Conservation (phyloP, 2,329 filamentous ascomycete species). For the Neopestalotiopsis sp. region DNA sequence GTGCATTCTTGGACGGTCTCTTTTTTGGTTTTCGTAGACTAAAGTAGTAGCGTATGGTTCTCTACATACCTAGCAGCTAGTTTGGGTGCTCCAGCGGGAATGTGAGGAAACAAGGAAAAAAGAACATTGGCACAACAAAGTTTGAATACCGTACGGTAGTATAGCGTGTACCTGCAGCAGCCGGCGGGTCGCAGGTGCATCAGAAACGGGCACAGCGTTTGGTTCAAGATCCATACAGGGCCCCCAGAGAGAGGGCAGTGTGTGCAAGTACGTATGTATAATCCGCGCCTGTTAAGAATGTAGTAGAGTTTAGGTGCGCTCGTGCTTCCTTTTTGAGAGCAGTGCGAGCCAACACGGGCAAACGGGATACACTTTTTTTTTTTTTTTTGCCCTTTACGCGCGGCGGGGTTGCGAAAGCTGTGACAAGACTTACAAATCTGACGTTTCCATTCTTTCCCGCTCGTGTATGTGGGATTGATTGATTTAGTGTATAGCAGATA, state of each 20-base stretch:
- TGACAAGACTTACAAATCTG: constrained; percentile 7
- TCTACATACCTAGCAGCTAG: no score
- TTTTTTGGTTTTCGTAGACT: no score
- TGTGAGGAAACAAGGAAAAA: no score
- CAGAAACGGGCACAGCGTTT: not conserved
- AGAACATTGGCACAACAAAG: not conserved
- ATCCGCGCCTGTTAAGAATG: constrained; percentile 3
- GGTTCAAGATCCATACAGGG: not conserved
- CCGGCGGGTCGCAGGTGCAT: not conserved
- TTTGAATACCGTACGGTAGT: not conserved
- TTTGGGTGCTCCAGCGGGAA: no score
- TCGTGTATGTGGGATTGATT: no score
- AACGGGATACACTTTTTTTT: no score
- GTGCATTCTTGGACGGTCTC: no score
- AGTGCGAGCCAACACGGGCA: not conserved
- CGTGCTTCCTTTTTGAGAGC: constrained; percentile 13
- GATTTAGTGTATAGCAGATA: not conserved
- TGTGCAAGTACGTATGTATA: constrained; percentile 5
- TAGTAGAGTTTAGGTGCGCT: constrained; percentile 10
- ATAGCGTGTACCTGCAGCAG: constrained; percentile 11
- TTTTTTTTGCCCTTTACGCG: not conserved
- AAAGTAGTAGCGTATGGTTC: no score
- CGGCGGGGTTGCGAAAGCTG: not conserved
- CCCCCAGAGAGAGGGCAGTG: not conserved
- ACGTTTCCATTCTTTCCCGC: not conserved